A percentile compares a stretch with the other conserved stretches of the same genome.
Conservation (phyloP, 306 rosid genomes). For the Geum urbanum region DNA sequence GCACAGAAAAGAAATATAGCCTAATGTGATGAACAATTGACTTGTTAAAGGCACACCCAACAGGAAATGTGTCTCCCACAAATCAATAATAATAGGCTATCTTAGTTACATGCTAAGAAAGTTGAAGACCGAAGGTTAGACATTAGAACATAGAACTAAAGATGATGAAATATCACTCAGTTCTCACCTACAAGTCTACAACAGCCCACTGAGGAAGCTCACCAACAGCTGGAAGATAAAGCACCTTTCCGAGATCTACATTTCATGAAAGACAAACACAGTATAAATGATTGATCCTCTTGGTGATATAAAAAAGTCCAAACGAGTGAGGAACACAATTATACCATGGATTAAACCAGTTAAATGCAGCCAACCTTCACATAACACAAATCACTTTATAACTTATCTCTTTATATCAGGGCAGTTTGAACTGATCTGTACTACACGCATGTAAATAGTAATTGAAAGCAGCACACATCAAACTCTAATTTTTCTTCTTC, state of each 20-base stretch:
- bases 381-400: too few relatives aligned
- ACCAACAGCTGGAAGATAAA: constrained; percentile 23
- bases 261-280: neutral
- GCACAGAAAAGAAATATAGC: too few relatives aligned
- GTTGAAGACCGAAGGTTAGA: neutral
- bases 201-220: constrained; percentile 34
- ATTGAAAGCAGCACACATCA: neutral
- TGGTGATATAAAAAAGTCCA: neutral
- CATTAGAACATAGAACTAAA: neutral
- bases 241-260: constrained; percentile 36
- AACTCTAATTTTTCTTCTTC: neutral
- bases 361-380: constrained; percentile 24
- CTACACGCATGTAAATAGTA: neutral
- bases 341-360: constrained; percentile 25
- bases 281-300: neutral
- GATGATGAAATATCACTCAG: neutral
- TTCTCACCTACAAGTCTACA: constrained; percentile 20
- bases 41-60: constrained; percentile 27
- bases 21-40: constrained; percentile 22
- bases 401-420: too few relatives aligned
- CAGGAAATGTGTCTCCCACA: constrained; percentile 27
- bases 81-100: neutral
- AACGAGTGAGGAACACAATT: neutral
- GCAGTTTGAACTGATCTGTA: neutral
- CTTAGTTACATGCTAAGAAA: neutral